These are phyloP conservation scores for Oxyria digyna DNA, from an alignment of 148 eudicot species.

Conservation along the genomic window DNA sequence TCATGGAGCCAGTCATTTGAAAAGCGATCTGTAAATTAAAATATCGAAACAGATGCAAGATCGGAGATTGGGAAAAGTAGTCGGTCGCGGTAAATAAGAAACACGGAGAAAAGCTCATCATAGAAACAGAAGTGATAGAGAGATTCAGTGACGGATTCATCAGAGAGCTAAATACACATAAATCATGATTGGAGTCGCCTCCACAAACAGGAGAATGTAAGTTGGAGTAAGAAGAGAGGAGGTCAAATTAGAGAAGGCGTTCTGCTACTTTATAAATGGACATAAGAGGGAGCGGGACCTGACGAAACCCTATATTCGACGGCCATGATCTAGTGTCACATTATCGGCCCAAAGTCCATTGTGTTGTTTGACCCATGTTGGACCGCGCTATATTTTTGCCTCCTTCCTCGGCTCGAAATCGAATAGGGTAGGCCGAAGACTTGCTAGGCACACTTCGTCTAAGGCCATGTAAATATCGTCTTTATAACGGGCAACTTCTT, in stretches of 20 bases:
- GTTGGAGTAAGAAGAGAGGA: not conserved
- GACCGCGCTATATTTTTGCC: no score
- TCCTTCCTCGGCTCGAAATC: no score
- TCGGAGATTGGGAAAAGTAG: not conserved
- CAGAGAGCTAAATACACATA: constrained; percentile 3
- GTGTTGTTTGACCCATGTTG: not conserved
- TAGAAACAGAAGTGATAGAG: not conserved
- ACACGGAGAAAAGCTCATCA: constrained; percentile 7
- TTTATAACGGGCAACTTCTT: no score
- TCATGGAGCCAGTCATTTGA: not conserved
- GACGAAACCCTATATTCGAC: not conserved
- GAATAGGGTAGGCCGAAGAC: no score
- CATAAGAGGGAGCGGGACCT: not conserved
- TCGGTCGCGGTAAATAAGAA: constrained; percentile 8
- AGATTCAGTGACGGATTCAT: not conserved
- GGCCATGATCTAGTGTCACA: not conserved
- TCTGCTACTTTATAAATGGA: not conserved
- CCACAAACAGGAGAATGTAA: not conserved
- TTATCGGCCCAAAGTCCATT: not conserved
- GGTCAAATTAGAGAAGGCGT: not conserved
- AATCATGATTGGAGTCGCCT: constrained; percentile 7
- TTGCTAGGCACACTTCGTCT: no score
- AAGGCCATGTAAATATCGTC: no score
- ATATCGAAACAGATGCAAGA: not conserved
- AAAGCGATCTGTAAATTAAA: not conserved